Percentiles rank a stretch among this genome's conserved stretches.
These are phyloP conservation scores for Daldinia decipiens DNA, from an alignment of 495 filamentous ascomycete genomes.

Conservation along the genomic window DNA sequence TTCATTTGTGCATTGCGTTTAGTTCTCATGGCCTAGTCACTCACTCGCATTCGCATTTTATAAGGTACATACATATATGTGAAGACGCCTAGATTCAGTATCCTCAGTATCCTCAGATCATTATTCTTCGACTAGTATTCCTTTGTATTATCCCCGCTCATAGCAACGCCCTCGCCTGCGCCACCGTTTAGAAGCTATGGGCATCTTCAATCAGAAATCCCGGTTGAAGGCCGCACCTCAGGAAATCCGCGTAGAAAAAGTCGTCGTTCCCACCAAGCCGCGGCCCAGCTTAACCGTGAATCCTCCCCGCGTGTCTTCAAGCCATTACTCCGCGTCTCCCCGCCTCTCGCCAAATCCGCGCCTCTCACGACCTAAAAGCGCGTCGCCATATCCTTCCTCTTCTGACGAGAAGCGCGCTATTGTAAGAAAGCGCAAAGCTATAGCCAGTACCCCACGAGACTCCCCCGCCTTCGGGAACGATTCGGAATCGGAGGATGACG, in stretches of 20 bases:
- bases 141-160: constrained; percentile 12
- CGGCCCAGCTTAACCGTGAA: constrained; percentile 32
- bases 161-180: constrained; percentile 11
- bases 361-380: constrained; percentile 46
- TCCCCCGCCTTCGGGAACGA: constrained; percentile 48
- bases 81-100: neutral
- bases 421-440: constrained; percentile 46
- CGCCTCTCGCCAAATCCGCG: constrained; percentile 42
- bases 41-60: constrained; percentile 2
- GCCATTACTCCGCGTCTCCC: constrained; percentile 36
- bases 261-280: constrained; percentile 41
- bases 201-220: constrained; percentile 48
- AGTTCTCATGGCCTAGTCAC: constrained; percentile 13
- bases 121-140: constrained; percentile 7
- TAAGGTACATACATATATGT: neutral
- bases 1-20: constrained; percentile 40
- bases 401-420: constrained; percentile 46
- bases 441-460: constrained; percentile 45
- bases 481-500: constrained; percentile 42
- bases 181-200: constrained; percentile 39
- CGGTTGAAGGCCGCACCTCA: constrained; percentile 48
- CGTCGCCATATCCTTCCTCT: constrained; percentile 50
- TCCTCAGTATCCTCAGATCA: neutral
- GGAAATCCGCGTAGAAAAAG: constrained; percentile 51
- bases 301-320: constrained; percentile 31